phyloP scores from a whole-genome alignment of 2,329 filamentous ascomycete species.

The Aspergillus proliferans region DNA sequence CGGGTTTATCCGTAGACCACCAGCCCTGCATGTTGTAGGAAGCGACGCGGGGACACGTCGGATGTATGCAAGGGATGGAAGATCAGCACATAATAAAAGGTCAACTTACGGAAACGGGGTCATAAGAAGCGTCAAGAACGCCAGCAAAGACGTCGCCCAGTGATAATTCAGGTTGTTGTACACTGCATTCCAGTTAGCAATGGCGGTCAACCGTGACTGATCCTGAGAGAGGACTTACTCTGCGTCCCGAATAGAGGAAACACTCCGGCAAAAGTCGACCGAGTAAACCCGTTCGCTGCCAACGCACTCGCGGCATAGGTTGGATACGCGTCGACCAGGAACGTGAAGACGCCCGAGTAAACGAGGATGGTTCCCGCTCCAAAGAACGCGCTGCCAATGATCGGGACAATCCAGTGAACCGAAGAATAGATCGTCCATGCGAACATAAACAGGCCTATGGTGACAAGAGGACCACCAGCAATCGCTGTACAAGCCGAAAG shows the following conservation, averaged over 20 bases:
- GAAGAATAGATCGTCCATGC: slow-evolving; percentile 71
- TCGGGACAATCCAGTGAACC: slow-evolving; percentile 71
- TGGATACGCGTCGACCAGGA: slow-evolving; percentile 61
- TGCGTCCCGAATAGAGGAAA: slow-evolving; percentile 70
- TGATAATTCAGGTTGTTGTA: slow-evolving; percentile 42
- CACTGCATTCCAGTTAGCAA: slow-evolving; percentile 32
- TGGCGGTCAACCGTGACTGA: slow-evolving; percentile 9
- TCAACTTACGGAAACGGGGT: slow-evolving; percentile 40
- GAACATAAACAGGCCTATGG: slow-evolving; percentile 79
- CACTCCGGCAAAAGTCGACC: slow-evolving; percentile 70
- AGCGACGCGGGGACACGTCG: no score
- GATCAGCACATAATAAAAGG: not conserved
- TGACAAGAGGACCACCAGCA: slow-evolving; percentile 68
- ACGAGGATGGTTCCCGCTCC: slow-evolving; percentile 67
- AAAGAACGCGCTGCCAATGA: slow-evolving; percentile 67
- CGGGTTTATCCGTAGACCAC: not conserved
- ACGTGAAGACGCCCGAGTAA: slow-evolving; percentile 82
- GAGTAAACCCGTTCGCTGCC: slow-evolving; percentile 74
- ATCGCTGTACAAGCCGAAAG: slow-evolving; percentile 43
- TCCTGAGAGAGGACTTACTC: slow-evolving; percentile 25
- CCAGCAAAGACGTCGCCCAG: slow-evolving; percentile 42
- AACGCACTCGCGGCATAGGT: slow-evolving; percentile 55
- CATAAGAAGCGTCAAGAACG: slow-evolving; percentile 40
- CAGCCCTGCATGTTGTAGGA: not conserved
- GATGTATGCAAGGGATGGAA: no score